Base-by-base conservation (phyloP, 331 rosid species). In the Dryas integrifolia region DNA sequence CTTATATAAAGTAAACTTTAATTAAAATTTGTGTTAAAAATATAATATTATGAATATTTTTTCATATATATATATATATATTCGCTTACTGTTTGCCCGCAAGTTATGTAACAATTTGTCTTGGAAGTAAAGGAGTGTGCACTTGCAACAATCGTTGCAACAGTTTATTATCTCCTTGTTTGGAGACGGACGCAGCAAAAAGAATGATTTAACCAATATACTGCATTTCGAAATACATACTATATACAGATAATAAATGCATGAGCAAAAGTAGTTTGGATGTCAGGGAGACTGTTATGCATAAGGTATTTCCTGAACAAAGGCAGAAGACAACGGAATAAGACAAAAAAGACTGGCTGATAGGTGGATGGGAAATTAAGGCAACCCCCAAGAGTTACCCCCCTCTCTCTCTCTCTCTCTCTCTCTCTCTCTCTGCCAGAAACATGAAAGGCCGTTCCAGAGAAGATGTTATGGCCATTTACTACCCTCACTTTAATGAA, bases 381-480 rank as follows among this genome's bases (percentile, higher is more conserved):
- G 65, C 67, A 53, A 69, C 72, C 69, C 45, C 69, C 68, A 67
- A 52, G 43, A n/a, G 18, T 43, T 50, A 16, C 21, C 39, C 4
- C 47, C 4, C 45, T 18, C 21, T 18, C 21, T 18, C 21, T 18
- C 21, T 18, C 21, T 18, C 21, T 18, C 65, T 55, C 44, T 47
- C 18, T 66, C 40, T 66, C 39, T 66, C 45, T 16, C 58, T 48
- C 12, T 49, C 52, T 48, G 76, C 80, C 83, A 78, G 75, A 70
- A 74, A 76, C 77, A 74, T 70, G 83, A 73, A 78, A 68, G 80
- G 80, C 73, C 65, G 77, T 70, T 76, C 75, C 80, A 69, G 84
- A 79, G 80, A 79, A 69, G 72, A 79, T 82, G 88, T 78, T 82
- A 81, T 21, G 69, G 69, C 80, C 84, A 81, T 81, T 82, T 79